These are phyloP conservation scores for Phytophthora parvispora DNA, from an alignment of 352 stramenopile genomes.

Conservation along the genomic window DNA sequence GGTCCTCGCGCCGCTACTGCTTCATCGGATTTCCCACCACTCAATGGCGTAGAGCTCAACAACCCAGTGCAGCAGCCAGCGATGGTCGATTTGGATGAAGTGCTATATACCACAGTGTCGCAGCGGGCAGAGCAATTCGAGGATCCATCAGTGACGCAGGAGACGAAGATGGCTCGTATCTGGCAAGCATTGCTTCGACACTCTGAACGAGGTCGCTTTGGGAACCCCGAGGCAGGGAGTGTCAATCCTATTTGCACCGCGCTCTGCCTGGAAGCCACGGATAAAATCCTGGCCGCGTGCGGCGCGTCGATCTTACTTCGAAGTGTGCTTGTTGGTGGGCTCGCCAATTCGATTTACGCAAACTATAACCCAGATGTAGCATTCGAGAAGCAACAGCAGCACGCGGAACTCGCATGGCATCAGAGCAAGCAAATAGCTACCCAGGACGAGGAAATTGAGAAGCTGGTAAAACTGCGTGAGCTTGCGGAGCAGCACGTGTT, in stretches of 20 bases:
- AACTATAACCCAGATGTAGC: conserved; percentile 52
- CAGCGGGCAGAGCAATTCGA: conserved; percentile 21
- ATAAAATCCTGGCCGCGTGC: conserved; percentile 44
- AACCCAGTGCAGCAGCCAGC: neutral
- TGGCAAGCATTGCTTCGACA: conserved; percentile 73
- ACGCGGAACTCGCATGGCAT: conserved; percentile 46
- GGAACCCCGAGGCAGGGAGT: conserved; percentile 16
- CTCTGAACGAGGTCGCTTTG: conserved; percentile 66
- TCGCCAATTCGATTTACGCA: conserved; percentile 74
- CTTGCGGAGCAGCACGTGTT: conserved; percentile 32
- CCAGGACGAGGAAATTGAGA: conserved; percentile 30
- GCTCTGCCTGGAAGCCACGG: conserved; percentile 62
- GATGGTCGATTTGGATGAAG: conserved; percentile 27
- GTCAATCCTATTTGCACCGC: conserved; percentile 71
- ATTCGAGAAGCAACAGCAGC: conserved; percentile 50
- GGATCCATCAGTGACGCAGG: conserved; percentile 33
- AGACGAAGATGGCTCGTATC: conserved; percentile 61
- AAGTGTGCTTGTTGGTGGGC: conserved; percentile 58
- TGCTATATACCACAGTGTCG: conserved; percentile 27
- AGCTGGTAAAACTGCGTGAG: conserved; percentile 29
- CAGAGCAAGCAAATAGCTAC: conserved; percentile 31
- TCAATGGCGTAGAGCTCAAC: conserved; percentile 5
- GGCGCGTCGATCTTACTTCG: conserved; percentile 49
- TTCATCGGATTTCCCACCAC: conserved; percentile 14
- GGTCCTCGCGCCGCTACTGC: neutral